Percentiles rank a stretch among this genome's conserved stretches.
Conservation (phyloP, 2,329 filamentous ascomycete species). For the Geoglossum cookeanum region DNA sequence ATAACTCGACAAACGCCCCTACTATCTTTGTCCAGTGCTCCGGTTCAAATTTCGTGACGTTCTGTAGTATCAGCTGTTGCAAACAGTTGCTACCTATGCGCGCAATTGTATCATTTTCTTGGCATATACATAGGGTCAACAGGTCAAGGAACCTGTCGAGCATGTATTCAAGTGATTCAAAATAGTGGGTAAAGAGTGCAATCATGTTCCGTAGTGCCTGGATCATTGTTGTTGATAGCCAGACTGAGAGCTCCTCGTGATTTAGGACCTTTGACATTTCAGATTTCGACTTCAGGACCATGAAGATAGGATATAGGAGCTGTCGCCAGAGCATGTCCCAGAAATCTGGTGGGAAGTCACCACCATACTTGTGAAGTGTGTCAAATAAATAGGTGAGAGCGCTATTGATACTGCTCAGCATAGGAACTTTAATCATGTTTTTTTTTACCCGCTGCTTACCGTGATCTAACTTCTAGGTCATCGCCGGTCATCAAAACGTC, state of each 20-base stretch:
- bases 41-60: slow-evolving; percentile 74
- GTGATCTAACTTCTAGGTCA: slow-evolving; percentile 80
- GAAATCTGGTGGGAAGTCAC: slow-evolving; percentile 80
- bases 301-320: slow-evolving; percentile 93
- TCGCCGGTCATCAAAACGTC: slow-evolving; percentile 98
- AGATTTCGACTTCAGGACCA: slow-evolving; percentile 87
- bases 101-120: slow-evolving; percentile 97
- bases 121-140: slow-evolving; percentile 86
- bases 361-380: slow-evolving; percentile 72
- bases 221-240: slow-evolving; percentile 98
- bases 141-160: slow-evolving; percentile 92
- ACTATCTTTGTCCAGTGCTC: slow-evolving; percentile 92
- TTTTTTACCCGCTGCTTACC: slow-evolving; percentile 17
- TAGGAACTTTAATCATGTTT: neutral
- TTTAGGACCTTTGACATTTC: slow-evolving; percentile 92
- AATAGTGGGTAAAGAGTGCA: slow-evolving; percentile 95
- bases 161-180: slow-evolving; percentile 92
- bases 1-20: slow-evolving; percentile 86
- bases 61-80: slow-evolving; percentile 89
- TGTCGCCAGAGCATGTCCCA: slow-evolving; percentile 98
- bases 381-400: slow-evolving; percentile 96
- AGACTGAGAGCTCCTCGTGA: slow-evolving; percentile 93
- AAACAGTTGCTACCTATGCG: slow-evolving; percentile 96
- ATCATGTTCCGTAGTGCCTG: slow-evolving; percentile 98
- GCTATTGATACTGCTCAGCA: slow-evolving; percentile 15